Conservation (phyloP, 305 asterid species). For the Withania somnifera region DNA sequence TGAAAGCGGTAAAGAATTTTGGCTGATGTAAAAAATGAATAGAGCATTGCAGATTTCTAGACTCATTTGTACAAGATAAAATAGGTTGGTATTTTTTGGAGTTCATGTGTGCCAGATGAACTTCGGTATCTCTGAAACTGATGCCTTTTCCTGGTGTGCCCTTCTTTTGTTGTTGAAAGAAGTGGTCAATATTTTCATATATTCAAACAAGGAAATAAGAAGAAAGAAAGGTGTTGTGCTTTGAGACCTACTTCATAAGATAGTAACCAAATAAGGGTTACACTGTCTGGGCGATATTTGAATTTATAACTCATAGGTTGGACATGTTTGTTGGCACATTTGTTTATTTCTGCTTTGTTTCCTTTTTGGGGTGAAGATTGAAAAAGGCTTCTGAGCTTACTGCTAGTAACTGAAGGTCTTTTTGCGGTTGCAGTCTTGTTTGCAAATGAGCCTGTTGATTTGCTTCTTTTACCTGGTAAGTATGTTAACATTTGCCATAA, state of each 20-base stretch:
- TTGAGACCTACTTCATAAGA: not conserved
- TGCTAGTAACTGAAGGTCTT: not conserved
- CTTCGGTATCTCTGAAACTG: not conserved
- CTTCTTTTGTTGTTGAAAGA: not conserved
- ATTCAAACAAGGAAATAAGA: not conserved
- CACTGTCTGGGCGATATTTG: not conserved
- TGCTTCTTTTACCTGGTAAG: constrained; percentile 85
- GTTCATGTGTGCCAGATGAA: not conserved
- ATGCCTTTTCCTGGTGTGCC: not conserved
- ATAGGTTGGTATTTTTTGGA: not conserved
- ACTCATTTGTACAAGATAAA: not conserved
- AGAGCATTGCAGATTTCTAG: not conserved
- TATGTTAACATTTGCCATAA: not conserved
- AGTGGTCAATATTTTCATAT: not conserved
- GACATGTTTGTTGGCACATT: not conserved
- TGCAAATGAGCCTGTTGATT: constrained; percentile 76
- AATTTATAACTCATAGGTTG: not conserved
- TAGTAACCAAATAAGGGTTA: not conserved
- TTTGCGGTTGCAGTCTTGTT: constrained; percentile 58
- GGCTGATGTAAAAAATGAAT: not conserved
- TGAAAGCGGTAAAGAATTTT: not conserved
- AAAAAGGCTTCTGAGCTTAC: not conserved
- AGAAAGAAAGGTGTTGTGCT: not conserved
- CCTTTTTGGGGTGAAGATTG: not conserved
- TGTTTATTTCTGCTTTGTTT: not conserved